Conservation (phyloP, 108 stramenopile genomes). For the Conticribra weissflogii region DNA sequence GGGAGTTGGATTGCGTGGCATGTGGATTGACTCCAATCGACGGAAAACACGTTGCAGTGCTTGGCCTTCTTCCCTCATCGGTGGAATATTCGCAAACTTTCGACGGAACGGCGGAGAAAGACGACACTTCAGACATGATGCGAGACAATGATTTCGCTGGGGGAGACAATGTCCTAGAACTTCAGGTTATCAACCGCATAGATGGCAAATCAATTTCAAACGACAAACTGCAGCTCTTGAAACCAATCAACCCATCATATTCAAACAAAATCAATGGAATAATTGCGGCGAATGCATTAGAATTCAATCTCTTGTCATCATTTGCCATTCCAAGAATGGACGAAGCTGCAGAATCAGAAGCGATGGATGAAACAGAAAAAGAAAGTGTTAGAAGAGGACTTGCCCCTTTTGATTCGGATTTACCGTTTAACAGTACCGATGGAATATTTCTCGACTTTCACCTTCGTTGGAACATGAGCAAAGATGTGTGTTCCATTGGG, state of each 20-base stretch:
- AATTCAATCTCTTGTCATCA: conserved; percentile 59
- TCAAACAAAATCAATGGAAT: conserved; percentile 20
- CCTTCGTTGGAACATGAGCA: conserved; percentile 65
- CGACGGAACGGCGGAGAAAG: conserved; percentile 28
- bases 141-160: conserved; percentile 11
- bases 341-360: conserved; percentile 58
- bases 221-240: conserved; percentile 24
- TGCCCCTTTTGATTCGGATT: conserved; percentile 25
- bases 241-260: neutral
- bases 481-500: conserved; percentile 37
- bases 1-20: conserved; percentile 87
- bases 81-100: conserved; percentile 29
- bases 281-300: conserved; percentile 29
- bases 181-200: conserved; percentile 72
- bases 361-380: conserved; percentile 35
- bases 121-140: conserved; percentile 2
- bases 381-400: conserved; percentile 31
- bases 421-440: neutral
- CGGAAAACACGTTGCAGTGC: conserved; percentile 68
- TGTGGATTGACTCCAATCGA: conserved; percentile 78
- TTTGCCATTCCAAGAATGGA: conserved; percentile 81
- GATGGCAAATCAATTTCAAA: conserved; percentile 53
- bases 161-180: conserved; percentile 62
- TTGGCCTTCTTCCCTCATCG: conserved; percentile 61
- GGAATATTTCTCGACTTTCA: conserved; percentile 61